Conservation (phyloP, 2,329 filamentous ascomycete species). For the Magnaporthiopsis incrustans region DNA sequence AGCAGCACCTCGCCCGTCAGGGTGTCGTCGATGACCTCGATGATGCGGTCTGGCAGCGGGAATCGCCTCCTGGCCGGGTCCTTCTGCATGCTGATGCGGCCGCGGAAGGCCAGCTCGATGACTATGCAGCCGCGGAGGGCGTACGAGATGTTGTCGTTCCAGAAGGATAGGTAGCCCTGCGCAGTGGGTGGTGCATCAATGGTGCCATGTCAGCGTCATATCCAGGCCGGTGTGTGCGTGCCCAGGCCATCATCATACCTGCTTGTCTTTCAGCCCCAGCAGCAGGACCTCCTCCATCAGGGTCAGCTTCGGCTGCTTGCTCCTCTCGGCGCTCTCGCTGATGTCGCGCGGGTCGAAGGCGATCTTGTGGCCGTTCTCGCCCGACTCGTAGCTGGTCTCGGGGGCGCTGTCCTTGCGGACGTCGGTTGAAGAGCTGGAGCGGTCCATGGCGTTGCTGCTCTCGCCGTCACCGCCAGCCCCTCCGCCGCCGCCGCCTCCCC, state of each 20-base stretch:
- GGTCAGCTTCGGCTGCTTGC: conserved; percentile 96
- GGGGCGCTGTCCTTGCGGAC: conserved; percentile 45
- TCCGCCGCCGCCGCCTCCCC: conserved; percentile 57
- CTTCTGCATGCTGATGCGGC: conserved; percentile 97
- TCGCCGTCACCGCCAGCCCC: conserved; percentile 48
- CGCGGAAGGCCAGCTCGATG: conserved; percentile 91
- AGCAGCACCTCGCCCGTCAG: conserved; percentile 94
- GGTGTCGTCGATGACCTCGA: conserved; percentile 95
- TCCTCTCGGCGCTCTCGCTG: conserved; percentile 90
- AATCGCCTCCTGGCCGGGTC: conserved; percentile 87
- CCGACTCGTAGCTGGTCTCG: conserved; percentile 81
- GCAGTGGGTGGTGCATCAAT: conserved; percentile 12
- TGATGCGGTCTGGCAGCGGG: conserved; percentile 83
- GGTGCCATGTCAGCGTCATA: background rate
- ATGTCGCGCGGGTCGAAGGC: conserved; percentile 96
- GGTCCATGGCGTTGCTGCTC: conserved; percentile 40
- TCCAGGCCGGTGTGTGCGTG: no score
- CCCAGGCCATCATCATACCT: conserved; percentile 47
- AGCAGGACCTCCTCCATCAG: conserved; percentile 97
- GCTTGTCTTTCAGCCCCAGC: conserved; percentile 95
- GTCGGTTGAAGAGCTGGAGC: conserved; percentile 48
- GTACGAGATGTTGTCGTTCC: conserved; percentile 99
- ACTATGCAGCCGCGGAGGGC: conserved; percentile 96
- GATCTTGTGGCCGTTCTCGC: conserved; percentile 97
- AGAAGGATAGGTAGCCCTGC: conserved; percentile 97